Base-by-base conservation (phyloP, 2,329 filamentous ascomycete genomes). In the Rutstroemia sp. region DNA sequence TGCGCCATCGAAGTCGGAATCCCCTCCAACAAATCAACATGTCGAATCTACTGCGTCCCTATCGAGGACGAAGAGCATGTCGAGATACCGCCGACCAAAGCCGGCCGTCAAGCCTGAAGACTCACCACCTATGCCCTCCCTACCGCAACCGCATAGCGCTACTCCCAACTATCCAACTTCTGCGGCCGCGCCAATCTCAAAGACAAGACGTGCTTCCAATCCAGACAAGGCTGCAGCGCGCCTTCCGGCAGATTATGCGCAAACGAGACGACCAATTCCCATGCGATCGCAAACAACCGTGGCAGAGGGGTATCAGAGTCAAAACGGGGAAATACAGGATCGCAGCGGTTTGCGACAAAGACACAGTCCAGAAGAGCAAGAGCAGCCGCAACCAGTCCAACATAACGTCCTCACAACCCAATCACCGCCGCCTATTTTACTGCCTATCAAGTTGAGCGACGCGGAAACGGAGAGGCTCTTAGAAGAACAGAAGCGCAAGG, bases 11-110 rank as follows among this genome's bases (percentile, higher is more conserved):
- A 60, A 68, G 25, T n/a, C 54, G 6, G 25, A 57, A 42, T 39
- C 46, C 16, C 30, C 48, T 7, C 27, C 25, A 21, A 12, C 27
- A 19, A 51, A 21, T 21, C 60, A 63, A 21, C 58, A 66, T 45
- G 66, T 25, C 5, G 48, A 56, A 17, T 17, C 48, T 19, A 51
- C 14, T 21, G n/a, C 47, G 12, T 51, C 54, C 16, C 2, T 56
- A 6, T 38, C 64, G 47, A 63, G 68, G 23, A 60, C 62, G 30
- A 65, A 64, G 54, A 73, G 71, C 58, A 72, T 72, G 67, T 70
- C 71, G 38, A 65, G 72, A 21, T 73, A 74, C 58, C 63, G 70
- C 25, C 64, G 66, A 21, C 58, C 67, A 21, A 63, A 61, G 44
- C 44, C 58, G 5, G 49, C 53, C 10, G 47, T 58, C 5, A 59